These are phyloP conservation scores for Anaeromyces robustus DNA, from an alignment of 192 early-diverging fungal genomes.

Conservation along the genomic window DNA sequence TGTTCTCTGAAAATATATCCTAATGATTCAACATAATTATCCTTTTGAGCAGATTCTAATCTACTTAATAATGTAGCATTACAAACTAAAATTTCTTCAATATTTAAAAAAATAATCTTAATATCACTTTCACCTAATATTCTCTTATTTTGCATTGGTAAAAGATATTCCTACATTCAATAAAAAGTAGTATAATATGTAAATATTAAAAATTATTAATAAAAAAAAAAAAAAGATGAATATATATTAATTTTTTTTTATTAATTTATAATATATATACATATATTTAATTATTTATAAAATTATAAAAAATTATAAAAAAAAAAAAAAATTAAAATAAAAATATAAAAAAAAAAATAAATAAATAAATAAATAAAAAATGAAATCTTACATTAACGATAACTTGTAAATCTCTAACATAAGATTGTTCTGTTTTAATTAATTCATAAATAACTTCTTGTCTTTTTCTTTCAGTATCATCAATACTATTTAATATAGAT, in stretches of 20 bases:
- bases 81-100: slow-evolving; percentile 40
- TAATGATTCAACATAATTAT: slow-evolving; percentile 25
- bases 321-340: too few species aligned
- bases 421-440: slow-evolving; percentile 57
- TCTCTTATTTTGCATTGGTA: slow-evolving; percentile 21
- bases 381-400: slow-evolving; percentile 36
- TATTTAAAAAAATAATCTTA: slow-evolving; percentile 25
- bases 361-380: too few species aligned
- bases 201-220: slow-evolving; percentile 27
- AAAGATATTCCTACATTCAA: neutral
- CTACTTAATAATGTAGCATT: slow-evolving; percentile 54
- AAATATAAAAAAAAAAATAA: too few species aligned
- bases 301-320: too few species aligned
- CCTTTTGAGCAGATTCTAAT: slow-evolving; percentile 30
- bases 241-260: too few species aligned
- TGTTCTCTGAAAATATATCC: slow-evolving; percentile 21
- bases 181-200: neutral
- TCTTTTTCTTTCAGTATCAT: slow-evolving; percentile 48
- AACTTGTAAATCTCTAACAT: slow-evolving; percentile 55
- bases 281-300: neutral
- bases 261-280: neutral
- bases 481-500: slow-evolving; percentile 18
- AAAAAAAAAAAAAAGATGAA: neutral
- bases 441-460: slow-evolving; percentile 73
- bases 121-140: slow-evolving; percentile 24